Evolutionary conservation across 257 asterid genomes (phyloP), one percentile per base, ranked within the genome.

Genomic region (Cinchona pubescens): DNA sequence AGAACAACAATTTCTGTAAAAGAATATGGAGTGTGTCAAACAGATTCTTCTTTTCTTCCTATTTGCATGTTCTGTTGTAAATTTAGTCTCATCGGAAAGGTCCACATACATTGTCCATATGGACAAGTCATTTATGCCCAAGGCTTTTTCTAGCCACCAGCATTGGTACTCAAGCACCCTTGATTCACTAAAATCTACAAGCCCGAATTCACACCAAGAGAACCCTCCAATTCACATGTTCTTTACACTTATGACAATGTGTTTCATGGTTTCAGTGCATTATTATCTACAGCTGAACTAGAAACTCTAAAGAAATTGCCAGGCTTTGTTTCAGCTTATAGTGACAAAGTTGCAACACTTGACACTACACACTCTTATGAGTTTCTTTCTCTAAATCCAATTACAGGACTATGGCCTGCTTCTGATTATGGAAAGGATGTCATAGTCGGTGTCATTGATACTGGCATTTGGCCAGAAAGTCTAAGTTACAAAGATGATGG

Each of bases 381-480:
- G 5, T 85, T 88, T 56, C 85, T 86, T 1, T 71, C 82, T 6
- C 83, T 88, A 3, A 88, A 85, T 23, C 77, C 88, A 3, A 9
- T 5, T 15, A 45, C 87, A 0, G 91, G 91, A 7, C 7, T 83
- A 32, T 88, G 91, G 91, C 90, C 91, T 3, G 89, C 88, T 16
- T 81, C 88, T 2, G 63, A 79, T 0, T 87, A 79, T 61, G 91
- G 91, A 0, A 76, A 71, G 12, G 87, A 78, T 61, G 88, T 85
- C 49, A 88, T 88, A 4, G 56, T 86, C 0, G 90, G 91, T 0
- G 84, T 78, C 5, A 81, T 88, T 14, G 92, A 88, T 78, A 71
- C 83, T 2, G 89, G 89, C 3, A 82, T 88, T 13, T 86, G 89
- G 88, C 90, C 90, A 0, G 93, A 86, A 67, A 83, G 91, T 42